Evolutionary conservation across 768 basidiomycete genomes (phyloP).

Genomic region (Auricularia sp.): DNA sequence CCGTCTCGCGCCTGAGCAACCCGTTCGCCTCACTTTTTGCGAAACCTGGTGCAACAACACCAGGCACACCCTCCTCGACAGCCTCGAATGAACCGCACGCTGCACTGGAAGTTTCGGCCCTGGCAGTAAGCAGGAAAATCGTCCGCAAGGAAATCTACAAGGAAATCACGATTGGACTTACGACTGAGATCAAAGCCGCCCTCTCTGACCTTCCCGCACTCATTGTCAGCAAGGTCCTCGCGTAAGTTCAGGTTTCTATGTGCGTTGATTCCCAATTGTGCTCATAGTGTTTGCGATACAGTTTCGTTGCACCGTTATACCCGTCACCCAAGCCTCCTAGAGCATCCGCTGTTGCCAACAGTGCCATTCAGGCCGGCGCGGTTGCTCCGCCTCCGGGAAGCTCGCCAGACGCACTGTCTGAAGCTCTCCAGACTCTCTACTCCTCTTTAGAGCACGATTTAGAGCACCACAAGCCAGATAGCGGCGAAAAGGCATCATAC

Average conservation of each 20-base stretch:
- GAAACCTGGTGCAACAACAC: conserved; percentile 18
- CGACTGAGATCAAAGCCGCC: conserved; percentile 42
- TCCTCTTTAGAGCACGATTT: conserved; percentile 54
- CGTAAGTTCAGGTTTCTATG: conserved; percentile 11
- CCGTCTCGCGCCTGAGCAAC: conserved; percentile 47
- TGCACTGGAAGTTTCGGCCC: conserved; percentile 47
- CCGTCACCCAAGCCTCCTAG: conserved; percentile 39
- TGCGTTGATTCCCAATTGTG: no score
- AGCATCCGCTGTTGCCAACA: conserved; percentile 19
- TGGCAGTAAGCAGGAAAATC: conserved; percentile 45
- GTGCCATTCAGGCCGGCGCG: conserved; percentile 35
- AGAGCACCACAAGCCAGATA: conserved; percentile 16
- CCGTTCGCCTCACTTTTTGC: conserved; percentile 78
- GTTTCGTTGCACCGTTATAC: conserved; percentile 40
- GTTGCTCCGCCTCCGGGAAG: conserved; percentile 16
- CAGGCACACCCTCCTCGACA: conserved; percentile 11
- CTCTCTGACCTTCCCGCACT: conserved; percentile 35
- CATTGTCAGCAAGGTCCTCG: conserved; percentile 49
- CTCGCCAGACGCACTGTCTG: conserved; percentile 35
- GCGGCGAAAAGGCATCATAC: conserved; percentile 12
- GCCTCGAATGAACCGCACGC: conserved; percentile 22
- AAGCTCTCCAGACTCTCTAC: conserved; percentile 66
- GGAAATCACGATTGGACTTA: conserved; percentile 42
- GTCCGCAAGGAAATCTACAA: conserved; percentile 43
- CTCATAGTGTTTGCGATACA: conserved; percentile 6